A percentile compares a stretch with the other conserved stretches of the same genome.
phyloP scores from a whole-genome alignment of 768 basidiomycete genomes.

The Amanita rubescens region DNA sequence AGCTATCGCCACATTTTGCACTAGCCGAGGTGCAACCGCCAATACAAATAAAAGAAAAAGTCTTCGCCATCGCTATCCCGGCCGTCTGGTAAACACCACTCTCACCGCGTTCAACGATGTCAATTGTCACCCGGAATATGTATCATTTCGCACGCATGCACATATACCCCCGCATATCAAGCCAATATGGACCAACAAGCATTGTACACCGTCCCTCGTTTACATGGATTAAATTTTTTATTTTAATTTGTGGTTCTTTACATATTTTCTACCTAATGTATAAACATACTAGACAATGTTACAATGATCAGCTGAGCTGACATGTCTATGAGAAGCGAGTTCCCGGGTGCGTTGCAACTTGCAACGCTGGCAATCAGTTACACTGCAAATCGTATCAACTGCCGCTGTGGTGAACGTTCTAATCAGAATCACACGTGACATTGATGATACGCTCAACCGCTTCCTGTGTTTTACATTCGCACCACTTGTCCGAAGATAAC shows the following conservation, averaged over 20 bases:
- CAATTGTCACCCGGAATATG: not conserved
- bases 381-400: not conserved
- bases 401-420: not conserved
- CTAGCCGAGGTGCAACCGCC: conserved; percentile 24
- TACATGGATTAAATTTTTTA: conserved; percentile 4
- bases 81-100: conserved; percentile 46
- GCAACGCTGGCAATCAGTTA: not conserved
- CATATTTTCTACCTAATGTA: too few relatives aligned
- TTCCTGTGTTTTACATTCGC: not conserved
- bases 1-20: conserved; percentile 33
- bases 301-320: not conserved
- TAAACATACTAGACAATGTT: not conserved
- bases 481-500: conserved; percentile 2
- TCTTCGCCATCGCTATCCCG: conserved; percentile 58
- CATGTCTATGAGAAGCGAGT: not conserved
- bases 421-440: conserved; percentile 3
- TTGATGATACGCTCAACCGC: conserved; percentile 1
- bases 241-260: not conserved
- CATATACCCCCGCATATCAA: conserved; percentile 3
- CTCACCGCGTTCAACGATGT: conserved; percentile 12
- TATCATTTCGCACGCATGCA: not conserved
- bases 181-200: not conserved
- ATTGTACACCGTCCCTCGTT: not conserved
- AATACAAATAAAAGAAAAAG: conserved; percentile 42
- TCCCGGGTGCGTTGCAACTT: not conserved